Percentiles rank a stretch among this genome's conserved stretches.
These are phyloP conservation scores for Solanum aculeatissimum DNA, from an alignment of 305 asterid genomes.

Conservation along the genomic window DNA sequence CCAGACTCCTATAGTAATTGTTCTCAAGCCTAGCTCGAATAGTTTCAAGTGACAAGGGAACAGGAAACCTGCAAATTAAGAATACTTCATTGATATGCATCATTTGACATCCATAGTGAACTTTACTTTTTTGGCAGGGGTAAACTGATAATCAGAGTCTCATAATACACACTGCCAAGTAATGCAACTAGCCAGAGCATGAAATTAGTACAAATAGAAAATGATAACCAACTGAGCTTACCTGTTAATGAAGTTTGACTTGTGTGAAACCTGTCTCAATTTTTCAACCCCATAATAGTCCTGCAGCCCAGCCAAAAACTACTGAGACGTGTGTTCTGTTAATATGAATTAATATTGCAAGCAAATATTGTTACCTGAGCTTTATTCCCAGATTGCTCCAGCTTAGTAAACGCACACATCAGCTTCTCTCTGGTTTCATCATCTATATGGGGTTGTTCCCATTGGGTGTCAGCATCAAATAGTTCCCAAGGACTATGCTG, in stretches of 20 bases:
- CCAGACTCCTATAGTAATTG: constrained; percentile 80
- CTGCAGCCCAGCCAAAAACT: constrained; percentile 29
- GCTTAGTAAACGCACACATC: constrained; percentile 40
- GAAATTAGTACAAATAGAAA: not conserved
- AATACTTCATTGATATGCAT: not conserved
- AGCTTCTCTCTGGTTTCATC: constrained; percentile 43
- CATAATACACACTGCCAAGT: not conserved
- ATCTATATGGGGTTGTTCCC: constrained; percentile 76
- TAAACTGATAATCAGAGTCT: not conserved
- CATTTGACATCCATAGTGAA: not conserved
- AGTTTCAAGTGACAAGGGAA: constrained; percentile 69
- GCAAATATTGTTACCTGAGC: constrained; percentile 31
- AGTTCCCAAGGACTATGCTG: constrained; percentile 99
- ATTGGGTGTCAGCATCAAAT: constrained; percentile 40
- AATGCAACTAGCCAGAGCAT: not conserved
- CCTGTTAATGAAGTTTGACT: constrained; percentile 74
- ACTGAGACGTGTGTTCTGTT: constrained; percentile 8
- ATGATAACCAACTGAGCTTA: not conserved
- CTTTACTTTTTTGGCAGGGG: not conserved
- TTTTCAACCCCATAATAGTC: constrained; percentile 73
- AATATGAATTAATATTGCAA: not conserved
- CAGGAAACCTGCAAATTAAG: constrained; percentile 67
- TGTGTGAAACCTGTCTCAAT: constrained; percentile 59
- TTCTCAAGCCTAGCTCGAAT: constrained; percentile 64
- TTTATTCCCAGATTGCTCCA: constrained; percentile 57